These are phyloP conservation scores for Zygotorulaspora chibaensis DNA, from an alignment of 805 yeast species.

Conservation along the genomic window DNA sequence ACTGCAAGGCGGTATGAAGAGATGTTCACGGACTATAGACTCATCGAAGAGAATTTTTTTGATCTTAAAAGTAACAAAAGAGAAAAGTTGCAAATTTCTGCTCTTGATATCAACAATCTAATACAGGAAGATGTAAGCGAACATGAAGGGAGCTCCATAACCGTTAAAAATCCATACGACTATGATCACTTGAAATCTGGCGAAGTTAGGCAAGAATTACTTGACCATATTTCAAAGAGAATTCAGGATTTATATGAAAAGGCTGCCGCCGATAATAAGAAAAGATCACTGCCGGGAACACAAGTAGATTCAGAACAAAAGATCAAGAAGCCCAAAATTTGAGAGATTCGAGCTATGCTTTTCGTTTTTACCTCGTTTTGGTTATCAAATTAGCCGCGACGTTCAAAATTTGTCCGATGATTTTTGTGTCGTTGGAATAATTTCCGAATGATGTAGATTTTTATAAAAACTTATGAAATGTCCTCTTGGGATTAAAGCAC, in stretches of 20 bases:
- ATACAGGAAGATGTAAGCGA: slow-evolving; percentile 22
- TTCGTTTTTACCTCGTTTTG: background rate
- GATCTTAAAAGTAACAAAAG: slow-evolving; percentile 35
- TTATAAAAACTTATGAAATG: background rate
- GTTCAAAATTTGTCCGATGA: background rate
- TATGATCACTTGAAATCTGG: slow-evolving; percentile 30
- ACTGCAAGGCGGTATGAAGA: slow-evolving; percentile 23
- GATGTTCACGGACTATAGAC: slow-evolving; percentile 28
- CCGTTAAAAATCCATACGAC: slow-evolving; percentile 16
- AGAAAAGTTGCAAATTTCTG: slow-evolving; percentile 25
- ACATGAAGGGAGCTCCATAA: background rate
- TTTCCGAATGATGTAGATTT: background rate
- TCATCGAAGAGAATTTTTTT: slow-evolving; percentile 34
- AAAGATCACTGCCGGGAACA: slow-evolving; percentile 17
- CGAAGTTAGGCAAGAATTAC: slow-evolving; percentile 28
- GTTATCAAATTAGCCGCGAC: background rate
- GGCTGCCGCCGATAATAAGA: slow-evolving; percentile 21
- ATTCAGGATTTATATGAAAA: slow-evolving; percentile 25
- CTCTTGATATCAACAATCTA: slow-evolving; percentile 22
- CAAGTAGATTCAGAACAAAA: slow-evolving; percentile 8
- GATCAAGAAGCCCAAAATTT: slow-evolving; percentile 20
- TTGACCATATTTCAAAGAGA: slow-evolving; percentile 28
- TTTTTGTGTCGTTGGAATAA: background rate
- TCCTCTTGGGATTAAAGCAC: too few species aligned
- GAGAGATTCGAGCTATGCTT: background rate